Percentiles rank a stretch among this genome's conserved stretches.
These are phyloP conservation scores for Orobanche coerulescens DNA, from an alignment of 257 asterid genomes.

Conservation along the genomic window DNA sequence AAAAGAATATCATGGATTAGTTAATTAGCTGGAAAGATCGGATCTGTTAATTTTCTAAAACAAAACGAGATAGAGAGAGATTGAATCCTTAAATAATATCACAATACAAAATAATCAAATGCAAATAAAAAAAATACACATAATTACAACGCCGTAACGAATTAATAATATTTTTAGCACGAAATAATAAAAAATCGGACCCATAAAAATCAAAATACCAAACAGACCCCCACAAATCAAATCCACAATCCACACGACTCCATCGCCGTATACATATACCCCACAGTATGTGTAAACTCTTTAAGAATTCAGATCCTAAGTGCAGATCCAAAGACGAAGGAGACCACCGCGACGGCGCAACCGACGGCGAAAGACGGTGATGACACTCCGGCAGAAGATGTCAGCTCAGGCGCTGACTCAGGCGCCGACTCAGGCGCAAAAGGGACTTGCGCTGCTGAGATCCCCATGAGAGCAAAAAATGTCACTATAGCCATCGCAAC, in stretches of 20 bases:
- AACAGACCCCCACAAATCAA: constrained; percentile 19
- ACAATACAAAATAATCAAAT: not conserved
- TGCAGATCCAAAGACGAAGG: constrained; percentile 36
- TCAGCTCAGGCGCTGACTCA: too few species aligned
- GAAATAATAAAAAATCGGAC: not conserved
- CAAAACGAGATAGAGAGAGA: not conserved
- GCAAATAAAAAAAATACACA: not conserved
- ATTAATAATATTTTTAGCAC: not conserved
- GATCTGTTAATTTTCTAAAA: too few species aligned
- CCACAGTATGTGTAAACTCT: not conserved
- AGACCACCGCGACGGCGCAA: constrained; percentile 27
- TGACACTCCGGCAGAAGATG: constrained; percentile 33
- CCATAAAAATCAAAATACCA: constrained; percentile 1
- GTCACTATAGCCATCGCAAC: constrained; percentile 25
- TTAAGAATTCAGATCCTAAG: constrained; percentile 31
- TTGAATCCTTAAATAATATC: not conserved
- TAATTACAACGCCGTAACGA: not conserved
- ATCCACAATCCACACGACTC: constrained; percentile 10
- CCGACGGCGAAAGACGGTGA: constrained; percentile 37
- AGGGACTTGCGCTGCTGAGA: constrained; percentile 29
- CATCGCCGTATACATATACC: constrained; percentile 17
- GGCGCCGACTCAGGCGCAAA: constrained; percentile 39
- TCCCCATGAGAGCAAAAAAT: constrained; percentile 32
- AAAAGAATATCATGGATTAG: too few species aligned
- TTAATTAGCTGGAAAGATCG: too few species aligned